Percentiles rank a stretch among this genome's conserved stretches.
These are phyloP conservation scores for Ogataea trehalophila DNA, from an alignment of 805 yeast genomes.

Conservation along the genomic window DNA sequence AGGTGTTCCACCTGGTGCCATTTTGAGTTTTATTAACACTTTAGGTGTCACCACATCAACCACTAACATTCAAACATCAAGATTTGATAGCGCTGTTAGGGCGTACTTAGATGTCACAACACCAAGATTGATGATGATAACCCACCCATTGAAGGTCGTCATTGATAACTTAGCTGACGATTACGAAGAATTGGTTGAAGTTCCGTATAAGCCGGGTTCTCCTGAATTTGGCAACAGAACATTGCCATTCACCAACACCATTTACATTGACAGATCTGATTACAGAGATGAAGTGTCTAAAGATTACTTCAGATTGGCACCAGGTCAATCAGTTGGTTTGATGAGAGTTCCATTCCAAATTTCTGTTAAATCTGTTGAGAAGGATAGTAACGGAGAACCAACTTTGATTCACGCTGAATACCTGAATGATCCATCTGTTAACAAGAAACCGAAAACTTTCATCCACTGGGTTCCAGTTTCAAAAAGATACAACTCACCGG, in stretches of 20 bases:
- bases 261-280: slow-evolving; percentile 87
- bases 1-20: slow-evolving; percentile 99
- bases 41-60: slow-evolving; percentile 95
- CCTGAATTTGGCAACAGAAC: slow-evolving; percentile 70
- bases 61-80: slow-evolving; percentile 81
- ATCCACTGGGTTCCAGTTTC: slow-evolving; percentile 94
- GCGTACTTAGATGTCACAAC: slow-evolving; percentile 82
- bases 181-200: slow-evolving; percentile 60
- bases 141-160: slow-evolving; percentile 79
- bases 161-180: slow-evolving; percentile 78
- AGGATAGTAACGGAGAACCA: slow-evolving; percentile 57
- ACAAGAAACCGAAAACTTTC: slow-evolving; percentile 86
- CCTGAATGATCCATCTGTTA: slow-evolving; percentile 52
- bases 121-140: slow-evolving; percentile 91
- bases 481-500: slow-evolving; percentile 55
- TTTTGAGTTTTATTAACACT: slow-evolving; percentile 86
- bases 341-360: slow-evolving; percentile 86
- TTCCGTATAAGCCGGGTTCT: slow-evolving; percentile 88
- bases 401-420: slow-evolving; percentile 73
- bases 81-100: slow-evolving; percentile 89
- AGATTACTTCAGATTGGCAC: slow-evolving; percentile 91
- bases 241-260: slow-evolving; percentile 68
- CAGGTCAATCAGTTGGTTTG: slow-evolving; percentile 91
- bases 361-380: slow-evolving; percentile 63
- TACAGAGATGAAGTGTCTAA: slow-evolving; percentile 61